A percentile compares a stretch with the other conserved stretches of the same genome.
phyloP scores from a whole-genome alignment of 1,139 yeast species.

The Hemisphaericaspora xylofermentans region DNA sequence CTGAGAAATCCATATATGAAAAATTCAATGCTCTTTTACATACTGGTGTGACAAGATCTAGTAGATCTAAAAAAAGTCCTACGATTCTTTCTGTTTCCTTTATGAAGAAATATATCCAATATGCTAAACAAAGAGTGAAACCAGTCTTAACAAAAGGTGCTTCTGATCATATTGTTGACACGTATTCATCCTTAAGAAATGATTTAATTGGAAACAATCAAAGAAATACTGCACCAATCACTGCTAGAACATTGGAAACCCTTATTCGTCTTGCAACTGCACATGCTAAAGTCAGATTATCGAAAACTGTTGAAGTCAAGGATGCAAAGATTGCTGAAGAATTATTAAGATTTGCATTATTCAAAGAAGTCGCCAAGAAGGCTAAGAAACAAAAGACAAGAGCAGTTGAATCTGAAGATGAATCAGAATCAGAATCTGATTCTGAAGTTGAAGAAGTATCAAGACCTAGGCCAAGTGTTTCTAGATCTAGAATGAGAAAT shows the following conservation, averaged over 20 bases:
- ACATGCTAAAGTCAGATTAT: constrained; percentile 90
- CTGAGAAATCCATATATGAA: constrained; percentile 66
- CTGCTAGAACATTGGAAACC: constrained; percentile 97
- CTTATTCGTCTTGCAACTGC: constrained; percentile 94
- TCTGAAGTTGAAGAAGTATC: constrained; percentile 23
- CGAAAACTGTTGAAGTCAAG: constrained; percentile 66
- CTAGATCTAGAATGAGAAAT: constrained; percentile 19
- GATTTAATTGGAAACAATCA: constrained; percentile 71
- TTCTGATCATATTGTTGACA: constrained; percentile 73
- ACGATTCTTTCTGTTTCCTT: constrained; percentile 79
- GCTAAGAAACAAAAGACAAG: constrained; percentile 32
- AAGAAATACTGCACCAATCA: constrained; percentile 89
- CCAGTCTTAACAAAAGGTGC: constrained; percentile 84
- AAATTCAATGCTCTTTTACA: constrained; percentile 81
- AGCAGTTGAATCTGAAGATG: constrained; percentile 21
- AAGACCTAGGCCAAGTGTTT: constrained; percentile 20
- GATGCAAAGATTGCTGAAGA: constrained; percentile 91
- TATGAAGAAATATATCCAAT: constrained; percentile 87
- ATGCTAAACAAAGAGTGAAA: constrained; percentile 83
- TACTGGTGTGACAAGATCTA: constrained; percentile 61
- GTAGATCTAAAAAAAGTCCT: constrained; percentile 46
- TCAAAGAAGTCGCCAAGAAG: constrained; percentile 64
- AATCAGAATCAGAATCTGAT: constrained; percentile 25
- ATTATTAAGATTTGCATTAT: constrained; percentile 78
- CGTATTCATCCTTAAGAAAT: constrained; percentile 81